Base-by-base conservation (phyloP, 2,329 filamentous ascomycete species). In the Fusarium brachygibbosum region DNA sequence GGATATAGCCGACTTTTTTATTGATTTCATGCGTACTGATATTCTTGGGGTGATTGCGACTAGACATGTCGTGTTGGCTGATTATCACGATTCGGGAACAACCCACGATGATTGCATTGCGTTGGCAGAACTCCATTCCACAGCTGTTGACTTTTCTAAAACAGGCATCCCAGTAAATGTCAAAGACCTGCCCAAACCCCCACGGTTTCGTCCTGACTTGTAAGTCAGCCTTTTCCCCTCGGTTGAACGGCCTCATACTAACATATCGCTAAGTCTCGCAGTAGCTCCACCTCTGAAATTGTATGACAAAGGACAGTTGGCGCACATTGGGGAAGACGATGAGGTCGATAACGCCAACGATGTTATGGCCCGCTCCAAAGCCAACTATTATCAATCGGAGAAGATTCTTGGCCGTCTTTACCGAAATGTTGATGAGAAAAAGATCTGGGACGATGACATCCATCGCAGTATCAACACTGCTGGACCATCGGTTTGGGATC, bases 1-100 rank as follows among this genome's bases (percentile, higher is more conserved):
- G 1, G 93, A 97, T 70, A 96, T 97, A 81, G 89, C 88, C 0
- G 82, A 91, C 13, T 96, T 95, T 78, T 96, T 97, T 67, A 84
- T 97, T n/a, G 82, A 89, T 17, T 93, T 93, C 64, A 92, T 93
- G 88, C 83, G 85, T 63, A 87, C 86, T 1, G 89, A 93, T 70
- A 83, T 88, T 19, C 78, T 93, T 3, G 90, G 90, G 0, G 75
- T 89, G 44, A 92, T 93, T 69, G 89, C 90, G 0, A 88, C 79
- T 0, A 79, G 84, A 4, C 91, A 93, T 72, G 83, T 89, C 69
- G 84, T 91, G 1, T 74, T 92, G 17, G 88, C 91, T 0, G 91
- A 93, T 73, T 83, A 87, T 58, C 76, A 78, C 25, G 37, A 70
- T 0, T 28, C 72, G 0, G 91, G 91, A 0, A 90, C 88, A 0